Evolutionary conservation across 139 green algal species (phyloP).

Genomic region (Dunaliella sp.): DNA sequence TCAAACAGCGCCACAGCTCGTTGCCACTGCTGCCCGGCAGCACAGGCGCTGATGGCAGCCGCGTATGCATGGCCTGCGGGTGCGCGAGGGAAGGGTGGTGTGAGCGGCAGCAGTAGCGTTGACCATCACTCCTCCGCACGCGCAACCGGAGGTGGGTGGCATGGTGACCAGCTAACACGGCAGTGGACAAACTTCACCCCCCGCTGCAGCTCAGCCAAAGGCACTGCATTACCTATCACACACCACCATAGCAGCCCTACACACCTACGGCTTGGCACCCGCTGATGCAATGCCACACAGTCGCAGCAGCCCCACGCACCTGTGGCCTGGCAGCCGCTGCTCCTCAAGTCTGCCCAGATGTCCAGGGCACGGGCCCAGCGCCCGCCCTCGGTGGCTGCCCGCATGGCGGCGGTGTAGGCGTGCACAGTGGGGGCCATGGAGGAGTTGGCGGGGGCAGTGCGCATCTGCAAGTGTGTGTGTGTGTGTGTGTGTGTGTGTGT

Average conservation of each 20-base stretch:
- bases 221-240: too few relatives aligned
- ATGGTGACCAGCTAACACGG: too few relatives aligned
- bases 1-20: constrained; percentile 78
- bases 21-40: constrained; percentile 69
- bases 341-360: constrained; percentile 82
- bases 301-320: constrained; percentile 40
- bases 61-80: constrained; percentile 74
- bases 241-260: constrained; percentile 15
- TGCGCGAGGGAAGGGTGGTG: background rate
- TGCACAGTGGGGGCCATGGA: constrained; percentile 74
- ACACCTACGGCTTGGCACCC: background rate
- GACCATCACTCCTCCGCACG: too few relatives aligned
- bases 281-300: too few relatives aligned
- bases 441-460: constrained; percentile 24
- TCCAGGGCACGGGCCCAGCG: constrained; percentile 60
- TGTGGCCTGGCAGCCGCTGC: constrained; percentile 51
- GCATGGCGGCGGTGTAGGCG: constrained; percentile 84
- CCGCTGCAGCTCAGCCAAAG: too few relatives aligned
- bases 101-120: background rate
- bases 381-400: constrained; percentile 75
- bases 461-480: too few relatives aligned
- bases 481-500: too few relatives aligned
- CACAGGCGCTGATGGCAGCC: constrained; percentile 79
- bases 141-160: too few relatives aligned
- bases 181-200: too few relatives aligned